phyloP scores from a whole-genome alignment of 306 rosid genomes.

The Begonia fuchsioides region DNA sequence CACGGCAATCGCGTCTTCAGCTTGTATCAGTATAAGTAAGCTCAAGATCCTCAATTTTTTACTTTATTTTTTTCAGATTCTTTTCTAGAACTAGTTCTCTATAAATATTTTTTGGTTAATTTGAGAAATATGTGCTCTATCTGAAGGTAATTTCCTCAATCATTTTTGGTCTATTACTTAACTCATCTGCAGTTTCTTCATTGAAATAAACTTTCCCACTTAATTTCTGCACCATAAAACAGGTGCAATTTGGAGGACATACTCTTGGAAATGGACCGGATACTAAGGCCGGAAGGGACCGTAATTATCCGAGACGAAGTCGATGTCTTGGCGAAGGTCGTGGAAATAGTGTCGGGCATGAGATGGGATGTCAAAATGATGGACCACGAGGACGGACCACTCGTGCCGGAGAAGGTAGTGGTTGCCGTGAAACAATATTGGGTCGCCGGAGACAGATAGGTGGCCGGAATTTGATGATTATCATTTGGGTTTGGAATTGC shows the following conservation, averaged over 20 bases:
- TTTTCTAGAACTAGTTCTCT: conserved; percentile 41
- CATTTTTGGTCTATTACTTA: too few species aligned
- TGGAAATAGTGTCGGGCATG: conserved; percentile 60
- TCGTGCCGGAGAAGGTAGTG: conserved; percentile 76
- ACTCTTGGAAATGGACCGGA: conserved; percentile 88
- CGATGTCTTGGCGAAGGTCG: conserved; percentile 61
- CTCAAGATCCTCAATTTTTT: conserved; percentile 12
- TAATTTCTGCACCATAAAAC: conserved; percentile 9
- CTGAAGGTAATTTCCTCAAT: too few species aligned
- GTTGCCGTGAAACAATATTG: conserved; percentile 84
- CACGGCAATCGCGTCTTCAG: conserved; percentile 73
- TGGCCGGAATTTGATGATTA: too few species aligned
- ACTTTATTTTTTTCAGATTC: conserved; percentile 1
- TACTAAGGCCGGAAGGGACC: conserved; percentile 75
- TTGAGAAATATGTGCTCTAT: too few species aligned
- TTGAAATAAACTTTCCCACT: too few species aligned
- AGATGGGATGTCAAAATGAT: conserved; percentile 78
- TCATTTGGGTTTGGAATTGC: too few species aligned
- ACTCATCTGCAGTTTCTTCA: too few species aligned
- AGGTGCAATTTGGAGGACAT: conserved; percentile 78
- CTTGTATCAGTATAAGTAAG: conserved; percentile 67
- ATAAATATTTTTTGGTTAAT: not conserved
- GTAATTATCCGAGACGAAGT: conserved; percentile 70
- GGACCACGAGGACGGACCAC: conserved; percentile 95
- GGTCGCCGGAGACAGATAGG: conserved; percentile 24